Evolutionary conservation across 176 grass and related monocot genomes (phyloP).

Genomic region (Ensete ventricosum): DNA sequence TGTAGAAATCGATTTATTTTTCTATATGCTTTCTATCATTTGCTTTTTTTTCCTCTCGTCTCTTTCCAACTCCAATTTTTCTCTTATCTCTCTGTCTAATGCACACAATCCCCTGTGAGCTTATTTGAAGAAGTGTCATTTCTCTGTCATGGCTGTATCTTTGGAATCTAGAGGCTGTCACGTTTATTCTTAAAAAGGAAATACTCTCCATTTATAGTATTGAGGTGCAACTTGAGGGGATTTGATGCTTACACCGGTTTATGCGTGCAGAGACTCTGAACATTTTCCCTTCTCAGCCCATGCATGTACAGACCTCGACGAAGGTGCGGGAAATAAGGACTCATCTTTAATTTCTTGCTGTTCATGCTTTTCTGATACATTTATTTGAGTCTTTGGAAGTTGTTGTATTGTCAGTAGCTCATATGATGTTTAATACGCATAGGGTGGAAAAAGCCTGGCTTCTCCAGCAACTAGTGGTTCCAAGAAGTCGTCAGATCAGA

Average conservation of each 20-base stretch:
- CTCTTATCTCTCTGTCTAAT: neutral
- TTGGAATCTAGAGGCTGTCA: neutral
- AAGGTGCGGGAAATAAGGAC: slow-evolving; percentile 29
- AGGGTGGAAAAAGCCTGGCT: slow-evolving; percentile 68
- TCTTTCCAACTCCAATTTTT: neutral
- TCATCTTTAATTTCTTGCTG: neutral
- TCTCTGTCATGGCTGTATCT: neutral
- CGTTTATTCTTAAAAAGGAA: neutral
- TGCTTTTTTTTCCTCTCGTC: no score
- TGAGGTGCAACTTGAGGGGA: slow-evolving; percentile 10
- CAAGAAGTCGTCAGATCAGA: slow-evolving; percentile 34
- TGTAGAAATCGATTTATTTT: no score
- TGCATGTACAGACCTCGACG: slow-evolving; percentile 40
- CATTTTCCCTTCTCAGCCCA: slow-evolving; percentile 84
- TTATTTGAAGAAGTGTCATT: neutral
- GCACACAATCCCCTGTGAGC: slow-evolving; percentile 1
- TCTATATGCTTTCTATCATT: no score
- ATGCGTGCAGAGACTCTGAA: slow-evolving; percentile 71
- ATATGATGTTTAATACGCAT: neutral
- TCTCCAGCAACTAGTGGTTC: slow-evolving; percentile 54
- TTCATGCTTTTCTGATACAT: neutral
- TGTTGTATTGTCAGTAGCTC: neutral
- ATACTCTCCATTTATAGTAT: neutral
- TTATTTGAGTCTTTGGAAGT: no score
- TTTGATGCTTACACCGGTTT: slow-evolving; percentile 14